Base-by-base conservation (phyloP, 106 monocot species). In the Acorus calamus region DNA sequence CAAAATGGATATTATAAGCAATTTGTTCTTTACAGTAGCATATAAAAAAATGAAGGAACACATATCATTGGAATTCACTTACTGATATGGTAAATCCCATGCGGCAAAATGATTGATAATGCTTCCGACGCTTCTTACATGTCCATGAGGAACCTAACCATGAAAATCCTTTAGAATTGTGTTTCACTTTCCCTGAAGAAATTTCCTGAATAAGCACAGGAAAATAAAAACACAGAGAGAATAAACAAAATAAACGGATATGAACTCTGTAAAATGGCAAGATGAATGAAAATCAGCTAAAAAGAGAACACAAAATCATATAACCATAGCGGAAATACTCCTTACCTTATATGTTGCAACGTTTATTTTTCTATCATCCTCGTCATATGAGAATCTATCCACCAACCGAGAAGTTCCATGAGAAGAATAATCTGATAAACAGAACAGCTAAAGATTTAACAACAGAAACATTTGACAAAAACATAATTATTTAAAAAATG, bases 41-140 rank as follows among this genome's bases (percentile, higher is more conserved):
- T 10, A 54, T 4, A 62, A 53, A 45, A 52, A 10, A 62, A 3
- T 5, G 6, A 13, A 28, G 28, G 28, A 28, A 28, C 28, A 28
- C 28, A 28, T 28, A 28, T 28, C 28, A 28, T 28, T 28, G 28
- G 28, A 28, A 28, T 28, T 28, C 28, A 74, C 89, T 84, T 76
- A 94, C 94, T 46, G 94, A 86, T 57, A 89, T 86, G 51, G 77
- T 89, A 56, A 79, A 76, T 69, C 81, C 89, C 52, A 78, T 84
- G 7, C 83, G 68, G 55, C 61, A 69, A 47, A 86, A 94, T 4
- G 89, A 83, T 48, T 67, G 70, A 66, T 86, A 94, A 72, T 94
- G 94, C 64, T 81, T 89, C 7, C 79, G 66, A 10, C 75, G 74
- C 65, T 89, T 89, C 48, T 64, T 83, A 53, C 84, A 89, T 51